Conservation (phyloP, 306 rosid genomes). For the Quercus robur region DNA sequence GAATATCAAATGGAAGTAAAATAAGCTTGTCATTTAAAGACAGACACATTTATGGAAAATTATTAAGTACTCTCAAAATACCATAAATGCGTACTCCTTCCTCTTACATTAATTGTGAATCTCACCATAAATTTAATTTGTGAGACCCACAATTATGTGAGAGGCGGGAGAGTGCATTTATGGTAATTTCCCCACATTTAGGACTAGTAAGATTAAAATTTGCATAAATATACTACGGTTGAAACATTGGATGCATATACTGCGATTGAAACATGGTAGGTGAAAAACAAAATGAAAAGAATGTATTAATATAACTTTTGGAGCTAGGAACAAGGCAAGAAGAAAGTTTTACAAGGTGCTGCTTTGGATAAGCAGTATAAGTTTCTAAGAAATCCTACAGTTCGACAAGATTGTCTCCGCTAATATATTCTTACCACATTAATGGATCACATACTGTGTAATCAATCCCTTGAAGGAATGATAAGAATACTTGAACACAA, state of each 20-base stretch:
- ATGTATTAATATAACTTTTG: background rate
- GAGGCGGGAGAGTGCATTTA: rapidly evolving
- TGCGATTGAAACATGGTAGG: no score
- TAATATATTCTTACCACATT: background rate
- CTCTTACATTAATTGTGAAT: no score
- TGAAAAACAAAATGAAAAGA: background rate
- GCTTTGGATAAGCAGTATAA: background rate
- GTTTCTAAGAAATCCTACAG: background rate
- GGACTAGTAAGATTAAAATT: no score
- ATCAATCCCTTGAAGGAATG: background rate
- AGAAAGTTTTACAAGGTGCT: background rate
- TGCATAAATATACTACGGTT: no score
- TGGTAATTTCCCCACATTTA: no score
- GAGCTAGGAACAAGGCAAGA: background rate
- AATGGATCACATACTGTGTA: background rate
- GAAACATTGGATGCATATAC: no score
- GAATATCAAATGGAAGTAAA: no score
- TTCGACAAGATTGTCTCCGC: background rate
- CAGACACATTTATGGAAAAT: no score
- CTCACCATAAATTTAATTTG: no score
- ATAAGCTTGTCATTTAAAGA: no score
- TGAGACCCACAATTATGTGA: no score
- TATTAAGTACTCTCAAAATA: no score
- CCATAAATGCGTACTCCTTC: rapidly evolving
- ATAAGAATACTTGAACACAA: background rate